Percentiles rank a stretch among this genome's conserved stretches.
phyloP scores from a whole-genome alignment of 2,329 filamentous ascomycete genomes.

The Phaeosphaeriaceae sp. region DNA sequence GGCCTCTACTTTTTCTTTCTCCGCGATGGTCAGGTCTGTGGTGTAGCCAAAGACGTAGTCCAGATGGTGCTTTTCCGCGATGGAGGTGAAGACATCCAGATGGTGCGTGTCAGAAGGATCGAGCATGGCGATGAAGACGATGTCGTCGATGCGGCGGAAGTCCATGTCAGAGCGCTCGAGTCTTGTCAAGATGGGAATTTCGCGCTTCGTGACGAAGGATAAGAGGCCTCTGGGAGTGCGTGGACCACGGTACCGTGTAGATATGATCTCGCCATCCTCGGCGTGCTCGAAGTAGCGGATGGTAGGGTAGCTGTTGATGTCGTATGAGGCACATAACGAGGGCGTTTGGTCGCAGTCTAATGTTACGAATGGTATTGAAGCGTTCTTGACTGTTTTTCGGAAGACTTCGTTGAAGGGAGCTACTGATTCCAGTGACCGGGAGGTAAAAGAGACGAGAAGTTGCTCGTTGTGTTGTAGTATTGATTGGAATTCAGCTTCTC shows the following conservation, averaged over 20 bases:
- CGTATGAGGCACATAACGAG: constrained; percentile 25
- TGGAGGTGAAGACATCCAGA: constrained; percentile 7
- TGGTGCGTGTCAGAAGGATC: constrained; percentile 8
- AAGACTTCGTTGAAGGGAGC: constrained; percentile 20
- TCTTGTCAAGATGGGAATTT: constrained; percentile 15
- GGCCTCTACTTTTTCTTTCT: constrained; percentile 17
- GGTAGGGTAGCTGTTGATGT: constrained; percentile 32
- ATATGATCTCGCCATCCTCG: not conserved
- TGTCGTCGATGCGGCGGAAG: constrained; percentile 22
- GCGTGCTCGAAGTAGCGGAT: constrained; percentile 21
- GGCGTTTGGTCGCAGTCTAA: constrained; percentile 28
- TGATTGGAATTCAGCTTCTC: constrained; percentile 12
- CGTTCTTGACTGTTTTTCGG: constrained; percentile 5
- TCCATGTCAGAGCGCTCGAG: constrained; percentile 7
- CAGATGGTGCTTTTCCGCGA: constrained; percentile 16
- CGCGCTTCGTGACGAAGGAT: constrained; percentile 21
- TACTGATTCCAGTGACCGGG: constrained; percentile 12
- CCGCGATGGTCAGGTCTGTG: constrained; percentile 12
- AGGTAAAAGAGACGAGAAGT: constrained; percentile 27
- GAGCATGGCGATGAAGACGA: constrained; percentile 27
- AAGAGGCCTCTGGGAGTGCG: constrained; percentile 17
- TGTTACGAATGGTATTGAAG: constrained; percentile 16
- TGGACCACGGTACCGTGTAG: constrained; percentile 24
- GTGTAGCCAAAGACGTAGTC: constrained; percentile 27
- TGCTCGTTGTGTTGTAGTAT: constrained; percentile 11